Evolutionary conservation across 495 filamentous ascomycete species (phyloP).

Genomic region (Recurvomyces mirabilis): DNA sequence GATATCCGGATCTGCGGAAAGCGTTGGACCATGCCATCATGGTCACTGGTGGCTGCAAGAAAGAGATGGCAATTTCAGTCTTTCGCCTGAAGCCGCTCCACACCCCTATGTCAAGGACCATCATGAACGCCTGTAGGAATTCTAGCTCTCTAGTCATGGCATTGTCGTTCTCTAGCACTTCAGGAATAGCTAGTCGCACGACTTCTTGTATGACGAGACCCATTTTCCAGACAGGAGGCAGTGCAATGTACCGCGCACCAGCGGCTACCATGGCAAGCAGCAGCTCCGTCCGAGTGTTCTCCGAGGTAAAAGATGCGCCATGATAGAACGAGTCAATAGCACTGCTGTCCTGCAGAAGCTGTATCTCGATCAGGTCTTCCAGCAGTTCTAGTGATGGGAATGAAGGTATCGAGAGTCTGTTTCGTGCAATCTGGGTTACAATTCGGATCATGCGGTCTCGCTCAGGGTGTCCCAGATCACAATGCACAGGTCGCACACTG

Average conservation of each 20-base stretch:
- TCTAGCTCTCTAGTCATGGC: constrained; percentile 40
- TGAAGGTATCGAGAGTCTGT: constrained; percentile 28
- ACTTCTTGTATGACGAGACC: constrained; percentile 52
- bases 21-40: constrained; percentile 26
- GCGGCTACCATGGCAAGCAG: constrained; percentile 41
- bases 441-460: constrained; percentile 11
- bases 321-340: constrained; percentile 46
- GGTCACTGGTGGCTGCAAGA: constrained; percentile 40
- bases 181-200: constrained; percentile 39
- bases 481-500: background rate
- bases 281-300: constrained; percentile 38
- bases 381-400: constrained; percentile 49
- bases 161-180: constrained; percentile 48
- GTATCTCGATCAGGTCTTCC: constrained; percentile 48
- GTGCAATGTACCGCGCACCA: constrained; percentile 42
- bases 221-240: constrained; percentile 45
- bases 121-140: constrained; percentile 40
- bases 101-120: constrained; percentile 46
- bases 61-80: constrained; percentile 55
- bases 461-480: background rate
- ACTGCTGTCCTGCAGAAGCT: constrained; percentile 39
- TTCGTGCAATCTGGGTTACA: constrained; percentile 5
- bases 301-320: constrained; percentile 40
- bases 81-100: constrained; percentile 55
- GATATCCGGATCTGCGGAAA: background rate